These are phyloP conservation scores for Hericium rajendrae DNA, from an alignment of 768 basidiomycete genomes.

Conservation along the genomic window DNA sequence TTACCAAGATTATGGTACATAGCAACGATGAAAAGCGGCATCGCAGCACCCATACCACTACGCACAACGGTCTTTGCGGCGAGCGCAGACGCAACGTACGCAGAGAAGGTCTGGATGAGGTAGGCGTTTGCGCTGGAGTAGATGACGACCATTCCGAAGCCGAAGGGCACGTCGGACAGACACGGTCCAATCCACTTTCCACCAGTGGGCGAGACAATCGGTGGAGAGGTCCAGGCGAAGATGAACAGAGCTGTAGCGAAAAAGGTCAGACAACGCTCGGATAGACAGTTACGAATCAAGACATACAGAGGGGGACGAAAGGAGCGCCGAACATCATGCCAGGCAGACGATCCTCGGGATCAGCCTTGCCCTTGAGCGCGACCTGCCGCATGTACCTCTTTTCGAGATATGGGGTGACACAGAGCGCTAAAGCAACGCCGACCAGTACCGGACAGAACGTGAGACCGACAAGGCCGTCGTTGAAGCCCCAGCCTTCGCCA, in stretches of 20 bases:
- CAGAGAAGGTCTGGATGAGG: constrained; percentile 56
- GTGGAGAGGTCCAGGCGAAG: constrained; percentile 34
- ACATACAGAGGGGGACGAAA: constrained; percentile 23
- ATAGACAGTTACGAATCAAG: neutral
- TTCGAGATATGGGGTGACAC: constrained; percentile 26
- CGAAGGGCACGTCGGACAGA: constrained; percentile 28
- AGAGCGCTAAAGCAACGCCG: constrained; percentile 26
- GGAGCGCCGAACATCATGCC: constrained; percentile 30
- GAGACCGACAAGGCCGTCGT: constrained; percentile 28
- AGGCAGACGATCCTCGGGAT: constrained; percentile 32
- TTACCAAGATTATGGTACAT: constrained; percentile 33
- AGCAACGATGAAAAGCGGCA: constrained; percentile 28
- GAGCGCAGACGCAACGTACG: constrained; percentile 45
- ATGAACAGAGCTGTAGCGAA: constrained; percentile 26
- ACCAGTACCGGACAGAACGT: constrained; percentile 32
- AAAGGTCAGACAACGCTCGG: neutral
- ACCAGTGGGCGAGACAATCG: constrained; percentile 23
- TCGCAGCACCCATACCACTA: constrained; percentile 26
- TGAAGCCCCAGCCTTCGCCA: constrained; percentile 26
- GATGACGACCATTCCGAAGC: constrained; percentile 29
- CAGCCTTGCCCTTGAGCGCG: constrained; percentile 25
- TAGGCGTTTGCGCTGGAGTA: constrained; percentile 31
- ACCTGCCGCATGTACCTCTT: constrained; percentile 24
- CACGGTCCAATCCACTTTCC: constrained; percentile 30
- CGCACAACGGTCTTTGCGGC: constrained; percentile 30